These are phyloP conservation scores for Neurospora sp. DNA, from an alignment of 495 filamentous ascomycete species.

Conservation along the genomic window DNA sequence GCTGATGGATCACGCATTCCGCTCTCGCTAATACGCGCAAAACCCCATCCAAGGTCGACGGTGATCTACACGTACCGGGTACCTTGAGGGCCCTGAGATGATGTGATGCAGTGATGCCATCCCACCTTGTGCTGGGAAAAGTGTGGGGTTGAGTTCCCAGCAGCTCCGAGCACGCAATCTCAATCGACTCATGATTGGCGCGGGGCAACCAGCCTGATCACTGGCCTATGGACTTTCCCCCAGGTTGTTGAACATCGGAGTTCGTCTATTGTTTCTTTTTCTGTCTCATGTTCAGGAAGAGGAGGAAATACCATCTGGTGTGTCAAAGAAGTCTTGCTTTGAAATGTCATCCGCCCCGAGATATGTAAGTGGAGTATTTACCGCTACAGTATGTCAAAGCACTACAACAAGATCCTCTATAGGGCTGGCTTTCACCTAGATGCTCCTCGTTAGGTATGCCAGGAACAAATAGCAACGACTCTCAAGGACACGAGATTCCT, in stretches of 20 bases:
- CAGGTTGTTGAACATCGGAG: background rate
- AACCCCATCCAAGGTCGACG: background rate
- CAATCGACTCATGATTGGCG: constrained; percentile 17
- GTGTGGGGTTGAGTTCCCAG: constrained; percentile 16
- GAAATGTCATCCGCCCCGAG: too few species aligned
- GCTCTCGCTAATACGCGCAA: background rate
- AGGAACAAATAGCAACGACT: background rate
- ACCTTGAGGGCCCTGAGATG: background rate
- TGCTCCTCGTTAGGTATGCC: background rate
- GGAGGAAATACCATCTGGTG: background rate
- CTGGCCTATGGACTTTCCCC: background rate
- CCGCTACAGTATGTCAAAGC: background rate
- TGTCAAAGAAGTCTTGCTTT: background rate
- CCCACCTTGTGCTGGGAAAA: constrained; percentile 6
- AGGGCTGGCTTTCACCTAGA: background rate
- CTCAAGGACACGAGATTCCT: background rate
- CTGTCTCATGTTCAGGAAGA: background rate
- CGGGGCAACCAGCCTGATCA: constrained; percentile 10
- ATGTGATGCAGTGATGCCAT: background rate
- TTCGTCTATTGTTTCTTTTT: background rate
- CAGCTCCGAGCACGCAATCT: constrained; percentile 24
- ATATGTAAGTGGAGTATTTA: background rate
- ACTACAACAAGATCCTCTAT: background rate
- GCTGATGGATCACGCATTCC: background rate
- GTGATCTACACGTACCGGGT: background rate